Evolutionary conservation across 306 rosid genomes (phyloP).

Genomic region (Inga oerstediana): DNA sequence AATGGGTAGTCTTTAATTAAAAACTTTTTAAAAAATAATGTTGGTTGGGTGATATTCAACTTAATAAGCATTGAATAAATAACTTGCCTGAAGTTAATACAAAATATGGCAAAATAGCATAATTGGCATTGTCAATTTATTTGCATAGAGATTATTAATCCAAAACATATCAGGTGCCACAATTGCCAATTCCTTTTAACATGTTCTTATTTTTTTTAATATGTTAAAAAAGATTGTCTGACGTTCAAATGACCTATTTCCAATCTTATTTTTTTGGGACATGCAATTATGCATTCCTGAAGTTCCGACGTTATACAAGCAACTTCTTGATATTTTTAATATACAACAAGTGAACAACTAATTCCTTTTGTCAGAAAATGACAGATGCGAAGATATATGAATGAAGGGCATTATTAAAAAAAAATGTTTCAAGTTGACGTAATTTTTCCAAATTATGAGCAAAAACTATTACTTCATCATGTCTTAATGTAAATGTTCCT

Average conservation of each 20-base stretch:
- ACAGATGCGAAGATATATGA: not conserved
- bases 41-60: not conserved
- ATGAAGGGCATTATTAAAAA: not conserved
- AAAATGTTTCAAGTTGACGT: too few species aligned
- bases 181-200: not conserved
- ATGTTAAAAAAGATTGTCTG: not conserved
- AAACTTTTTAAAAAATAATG: not conserved
- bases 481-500: too few species aligned
- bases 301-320: not conserved
- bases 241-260: not conserved
- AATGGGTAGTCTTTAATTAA: not conserved
- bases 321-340: not conserved
- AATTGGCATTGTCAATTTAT: not conserved
- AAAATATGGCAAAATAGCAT: not conserved
- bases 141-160: not conserved
- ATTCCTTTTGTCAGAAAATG: not conserved
- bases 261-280: not conserved
- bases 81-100: not conserved
- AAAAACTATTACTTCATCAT: too few species aligned
- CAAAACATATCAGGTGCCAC: not conserved
- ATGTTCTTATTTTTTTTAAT: not conserved
- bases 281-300: not conserved
- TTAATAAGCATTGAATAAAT: not conserved
- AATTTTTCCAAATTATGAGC: too few species aligned
- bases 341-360: not conserved